Base-by-base conservation (phyloP, 1,139 yeast genomes). In the Trichomonascaceae sp. region DNA sequence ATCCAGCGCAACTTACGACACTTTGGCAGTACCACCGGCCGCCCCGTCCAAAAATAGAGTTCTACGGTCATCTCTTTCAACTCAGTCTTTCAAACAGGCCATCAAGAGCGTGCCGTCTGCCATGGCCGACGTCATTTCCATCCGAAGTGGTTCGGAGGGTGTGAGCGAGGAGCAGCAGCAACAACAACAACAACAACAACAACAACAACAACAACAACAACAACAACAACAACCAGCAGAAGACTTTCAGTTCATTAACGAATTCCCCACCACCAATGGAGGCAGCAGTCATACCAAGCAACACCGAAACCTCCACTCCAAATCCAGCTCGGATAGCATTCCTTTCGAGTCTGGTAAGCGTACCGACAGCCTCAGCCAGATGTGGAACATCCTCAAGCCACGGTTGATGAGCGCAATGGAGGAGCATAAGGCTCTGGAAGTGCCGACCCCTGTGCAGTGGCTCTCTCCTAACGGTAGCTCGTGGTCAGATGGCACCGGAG, bases 371-470 rank as follows among this genome's bases (percentile, higher is more conserved):
- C 20, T 37, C 5, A 14, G 23, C 13, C 34, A 32, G 17, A 31
- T 32, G 32, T 40, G 43, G 43, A 33, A 29, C 4, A 14, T 30
- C 5, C 31, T 40, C 13, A 37, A 37, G 22, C 35, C 38, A 2
- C 31, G 29, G 14, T 28, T 38, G 5, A 17, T 30, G 17, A 28
- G 32, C 6, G 25, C 41, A 2, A 45, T 45, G 48, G 37, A 38
- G 27, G 46, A 45, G 17, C 37, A 35, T 16, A 32, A 34, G n/a
- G 23, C 27, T 4, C 29, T 45, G 22, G 31, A 36, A n/a, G 33
- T 33, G 4, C 48, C 44, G 4, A 30, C 34, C n/a, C 46, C 48
- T 11, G 32, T 45, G 3, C 45, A 45, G 17, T 45, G 49, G 49
- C 38, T 44, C 6, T 37, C 44, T 1, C 40, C 46, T 4, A 25